Conservation (phyloP, 805 yeast species). For the Ogataea allantospora region DNA sequence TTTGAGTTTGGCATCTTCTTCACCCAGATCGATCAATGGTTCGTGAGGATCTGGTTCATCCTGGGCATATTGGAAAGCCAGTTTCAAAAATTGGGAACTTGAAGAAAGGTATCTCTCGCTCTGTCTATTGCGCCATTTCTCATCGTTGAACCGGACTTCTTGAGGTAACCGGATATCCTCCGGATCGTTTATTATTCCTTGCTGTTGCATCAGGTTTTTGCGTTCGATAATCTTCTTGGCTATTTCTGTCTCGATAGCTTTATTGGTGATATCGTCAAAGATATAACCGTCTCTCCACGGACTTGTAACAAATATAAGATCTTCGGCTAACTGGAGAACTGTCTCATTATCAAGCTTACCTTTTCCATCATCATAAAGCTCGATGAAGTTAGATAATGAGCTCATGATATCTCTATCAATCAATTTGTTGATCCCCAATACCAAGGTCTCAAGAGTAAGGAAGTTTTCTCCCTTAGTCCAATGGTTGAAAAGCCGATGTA, state of each 20-base stretch:
- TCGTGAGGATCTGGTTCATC: conserved; percentile 52
- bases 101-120: conserved; percentile 82
- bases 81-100: conserved; percentile 79
- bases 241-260: conserved; percentile 61
- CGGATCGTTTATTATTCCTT: conserved; percentile 28
- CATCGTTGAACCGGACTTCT: conserved; percentile 61
- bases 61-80: conserved; percentile 88
- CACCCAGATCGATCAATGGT: conserved; percentile 43
- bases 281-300: conserved; percentile 78
- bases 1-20: conserved; percentile 37
- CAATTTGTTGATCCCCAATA: conserved; percentile 68
- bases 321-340: conserved; percentile 84
- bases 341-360: conserved; percentile 75
- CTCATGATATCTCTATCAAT: conserved; percentile 75
- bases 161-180: conserved; percentile 52
- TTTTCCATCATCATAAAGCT: conserved; percentile 62
- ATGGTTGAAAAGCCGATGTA: conserved; percentile 59
- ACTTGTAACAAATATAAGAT: conserved; percentile 71
- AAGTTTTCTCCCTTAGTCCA: conserved; percentile 68
- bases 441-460: conserved; percentile 67
- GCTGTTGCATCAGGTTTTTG: conserved; percentile 33
- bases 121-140: conserved; percentile 59
- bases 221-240: conserved; percentile 58
- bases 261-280: conserved; percentile 64
- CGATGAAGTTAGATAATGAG: conserved; percentile 73